A percentile compares a stretch with the other conserved stretches of the same genome.
These are phyloP conservation scores for Saturnispora gosingensis DNA, from an alignment of 805 yeast genomes.

Conservation along the genomic window DNA sequence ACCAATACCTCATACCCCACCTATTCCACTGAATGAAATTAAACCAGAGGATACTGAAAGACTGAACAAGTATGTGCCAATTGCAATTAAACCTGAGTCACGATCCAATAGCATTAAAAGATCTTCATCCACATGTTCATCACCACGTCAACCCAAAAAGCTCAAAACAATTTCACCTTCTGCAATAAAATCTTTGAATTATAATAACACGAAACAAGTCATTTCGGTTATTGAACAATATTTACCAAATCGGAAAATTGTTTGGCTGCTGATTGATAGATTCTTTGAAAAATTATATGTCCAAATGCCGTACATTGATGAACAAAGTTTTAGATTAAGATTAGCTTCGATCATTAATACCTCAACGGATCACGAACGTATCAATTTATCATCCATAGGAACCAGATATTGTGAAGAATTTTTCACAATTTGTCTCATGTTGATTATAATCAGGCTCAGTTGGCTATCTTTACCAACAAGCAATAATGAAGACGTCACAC, in stretches of 20 bases:
- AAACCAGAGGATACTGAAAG: constrained; percentile 14
- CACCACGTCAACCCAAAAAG: constrained; percentile 15
- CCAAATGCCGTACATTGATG: constrained; percentile 60
- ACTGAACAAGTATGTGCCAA: constrained; percentile 13
- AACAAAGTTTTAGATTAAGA: constrained; percentile 37
- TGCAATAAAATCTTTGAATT: constrained; percentile 28
- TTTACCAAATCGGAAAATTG: constrained; percentile 45
- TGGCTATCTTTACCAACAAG: constrained; percentile 46
- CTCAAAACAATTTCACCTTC: constrained; percentile 25
- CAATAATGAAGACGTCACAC: constrained; percentile 23
- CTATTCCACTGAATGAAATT: constrained; percentile 15
- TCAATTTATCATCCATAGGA: constrained; percentile 23
- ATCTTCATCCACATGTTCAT: neutral
- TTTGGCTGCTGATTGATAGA: constrained; percentile 48
- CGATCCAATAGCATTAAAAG: constrained; percentile 12
- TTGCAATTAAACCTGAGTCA: constrained; percentile 15
- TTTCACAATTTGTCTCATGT: constrained; percentile 41
- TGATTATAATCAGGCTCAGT: constrained; percentile 43
- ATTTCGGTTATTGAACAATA: constrained; percentile 33
- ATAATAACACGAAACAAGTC: constrained; percentile 33
- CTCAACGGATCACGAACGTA: constrained; percentile 26
- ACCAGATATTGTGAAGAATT: constrained; percentile 34
- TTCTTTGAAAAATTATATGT: constrained; percentile 54
- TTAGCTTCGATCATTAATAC: constrained; percentile 38
- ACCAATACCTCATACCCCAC: neutral